Evolutionary conservation across 148 eudicot genomes (phyloP), one percentile per base, ranked within the genome.

Genomic region (Fagopyrum homotropicum): DNA sequence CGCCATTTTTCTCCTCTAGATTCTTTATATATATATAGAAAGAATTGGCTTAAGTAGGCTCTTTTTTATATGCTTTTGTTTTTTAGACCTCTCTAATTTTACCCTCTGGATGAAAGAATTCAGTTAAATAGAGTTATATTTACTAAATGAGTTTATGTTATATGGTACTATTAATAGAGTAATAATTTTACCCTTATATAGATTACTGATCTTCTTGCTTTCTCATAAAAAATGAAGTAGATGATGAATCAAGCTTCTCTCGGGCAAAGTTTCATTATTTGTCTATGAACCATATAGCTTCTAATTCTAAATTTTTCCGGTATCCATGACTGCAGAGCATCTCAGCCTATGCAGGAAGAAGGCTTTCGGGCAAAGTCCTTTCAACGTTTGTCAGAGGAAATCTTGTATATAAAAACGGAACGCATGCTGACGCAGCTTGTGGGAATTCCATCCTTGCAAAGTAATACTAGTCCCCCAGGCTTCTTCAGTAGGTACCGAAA

Each of bases 331-430:
- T 69, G 73, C 78, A 95, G 97, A 89, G 88, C 75, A 92, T 88
- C 72, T 92, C 99, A 3, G 97, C 99, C 47, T 95, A 89, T 82
- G 76, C 90, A 86, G 96, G 97, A 76, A 87, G 90, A 45, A 89
- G 80, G 75, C 83, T 95, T 4, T 64, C 85, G 4, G 97, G 99
- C 45, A 92, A 95, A 72, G 93, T 95, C 61, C 75, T 92, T 77
- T 89, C 97, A 12, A 95, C 99, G 12, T 89, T 92, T 69, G 91
- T 89, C 45, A 79, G 92, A 48, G 99, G 99, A 43, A 95, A 95
- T 76, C 88, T 92, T n/a, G 94, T 95, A 19, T 95, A 77, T 75
- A 81, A 81, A 72, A 90, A 89, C 12, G 96, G 90, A 46, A 82
- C 84, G 47, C 96, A 89, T 68, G 96, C 99, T 81, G 69, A 81